Base-by-base conservation (phyloP, 2,329 filamentous ascomycete species). In the Diaporthe destruens region DNA sequence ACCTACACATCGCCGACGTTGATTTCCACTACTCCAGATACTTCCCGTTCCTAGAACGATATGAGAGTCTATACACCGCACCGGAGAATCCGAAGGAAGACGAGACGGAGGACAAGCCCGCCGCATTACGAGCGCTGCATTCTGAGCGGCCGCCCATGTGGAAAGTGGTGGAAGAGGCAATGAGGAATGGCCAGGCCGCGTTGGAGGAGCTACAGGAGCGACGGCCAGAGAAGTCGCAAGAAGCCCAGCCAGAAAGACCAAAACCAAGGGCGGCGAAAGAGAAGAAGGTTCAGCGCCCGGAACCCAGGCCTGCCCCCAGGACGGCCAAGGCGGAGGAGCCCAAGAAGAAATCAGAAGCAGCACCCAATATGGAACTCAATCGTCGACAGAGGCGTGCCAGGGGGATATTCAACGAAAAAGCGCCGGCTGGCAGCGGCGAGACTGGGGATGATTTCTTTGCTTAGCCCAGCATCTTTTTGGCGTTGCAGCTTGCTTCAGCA, bases 21-120 rank as follows among this genome's bases (percentile, higher is more conserved):
- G 93, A 96, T 78, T 84, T 93, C 75, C 91, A 93, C 77, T 96
- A 96, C 79, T 90, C 93, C 1, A 87, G 89, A 69, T 92, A 91
- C 81, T 93, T 89, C 75, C 94, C 94, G 1, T 88, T 93, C 56
- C 85, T 91, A 77, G 90, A 93, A 80, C 85, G 87, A 29, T 96
- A 96, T 81, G 86, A 93, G 75, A 90, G 89, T 76, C 79, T 92
- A 20, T 92, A 91, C 76, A 84, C 87, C 2, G 74, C 76, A 74
- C 76, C 53, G 75, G 78, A 72, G 74, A 76, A 16, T 81, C 80
- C 23, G 69, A 84, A 83, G 9, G 82, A 80, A 5, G 79, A 82
- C 14, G 47, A 66, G 29, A 74, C 75, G 20, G 76, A 77, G 44
- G 85, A 80, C 72, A 79, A 76, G 54, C 84, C 82, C 54, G 84